These are phyloP conservation scores for Yarrowia bubula DNA, from an alignment of 805 yeast species.

Conservation along the genomic window DNA sequence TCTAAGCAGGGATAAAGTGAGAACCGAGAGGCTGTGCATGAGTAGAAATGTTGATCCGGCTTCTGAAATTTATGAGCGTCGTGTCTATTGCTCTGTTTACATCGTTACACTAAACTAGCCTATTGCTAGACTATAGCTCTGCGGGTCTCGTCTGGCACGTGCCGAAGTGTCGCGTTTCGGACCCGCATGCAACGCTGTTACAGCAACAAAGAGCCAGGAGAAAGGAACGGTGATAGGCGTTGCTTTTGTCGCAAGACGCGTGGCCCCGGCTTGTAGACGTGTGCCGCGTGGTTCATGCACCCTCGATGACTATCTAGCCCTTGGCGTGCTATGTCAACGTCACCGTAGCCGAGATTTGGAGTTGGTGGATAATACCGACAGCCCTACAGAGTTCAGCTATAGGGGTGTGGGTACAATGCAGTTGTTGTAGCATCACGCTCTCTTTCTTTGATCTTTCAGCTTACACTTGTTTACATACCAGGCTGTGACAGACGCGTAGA, in stretches of 20 bases:
- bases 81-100: neutral
- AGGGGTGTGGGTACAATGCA: no score
- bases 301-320: conserved; percentile 12
- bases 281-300: neutral
- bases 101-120: neutral
- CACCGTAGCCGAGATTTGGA: no score
- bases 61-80: no score
- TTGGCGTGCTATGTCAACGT: neutral
- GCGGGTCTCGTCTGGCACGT: neutral
- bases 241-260: conserved; percentile 8
- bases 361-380: no score
- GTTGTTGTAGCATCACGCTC: no score
- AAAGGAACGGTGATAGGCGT: neutral
- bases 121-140: neutral
- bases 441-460: no score
- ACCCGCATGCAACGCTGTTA: neutral
- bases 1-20: conserved; percentile 10
- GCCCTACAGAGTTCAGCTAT: no score
- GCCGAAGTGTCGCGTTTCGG: neutral
- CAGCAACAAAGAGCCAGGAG: neutral
- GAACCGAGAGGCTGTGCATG: neutral
- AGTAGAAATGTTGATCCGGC: no score
- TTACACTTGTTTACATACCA: no score
- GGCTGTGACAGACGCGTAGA: no score
- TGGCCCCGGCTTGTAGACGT: neutral